phyloP scores from a whole-genome alignment of 2,329 filamentous ascomycete species.

The Pseudopithomyces chartarum region DNA sequence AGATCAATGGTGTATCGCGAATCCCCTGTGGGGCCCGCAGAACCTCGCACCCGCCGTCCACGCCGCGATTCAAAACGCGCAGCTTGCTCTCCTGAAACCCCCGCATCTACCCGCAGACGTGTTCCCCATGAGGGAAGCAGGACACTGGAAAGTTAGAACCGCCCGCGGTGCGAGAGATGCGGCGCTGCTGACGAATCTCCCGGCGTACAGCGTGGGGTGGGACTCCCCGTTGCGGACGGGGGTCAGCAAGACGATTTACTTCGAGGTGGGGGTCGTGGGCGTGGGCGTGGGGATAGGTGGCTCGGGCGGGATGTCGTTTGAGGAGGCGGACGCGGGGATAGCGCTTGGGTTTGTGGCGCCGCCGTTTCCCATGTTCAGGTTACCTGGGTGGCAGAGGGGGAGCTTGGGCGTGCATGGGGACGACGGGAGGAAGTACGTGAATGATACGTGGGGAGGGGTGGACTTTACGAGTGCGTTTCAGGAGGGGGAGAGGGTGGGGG shows the following conservation, averaged over 20 bases:
- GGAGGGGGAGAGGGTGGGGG: conserved; percentile 69
- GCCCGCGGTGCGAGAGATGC: conserved; percentile 58
- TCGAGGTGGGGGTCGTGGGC: conserved; percentile 64
- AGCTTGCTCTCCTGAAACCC: conserved; percentile 51
- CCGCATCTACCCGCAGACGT: conserved; percentile 44
- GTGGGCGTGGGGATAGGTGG: too few relatives aligned
- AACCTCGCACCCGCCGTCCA: conserved; percentile 54
- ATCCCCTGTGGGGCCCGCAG: conserved; percentile 63
- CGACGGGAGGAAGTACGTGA: conserved; percentile 76
- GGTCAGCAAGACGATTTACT: conserved; percentile 67
- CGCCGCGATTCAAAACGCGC: conserved; percentile 56
- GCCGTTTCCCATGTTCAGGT: conserved; percentile 76
- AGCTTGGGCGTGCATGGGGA: conserved; percentile 79
- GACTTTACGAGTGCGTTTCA: conserved; percentile 69
- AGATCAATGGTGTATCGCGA: conserved; percentile 66
- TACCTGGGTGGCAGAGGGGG: conserved; percentile 81
- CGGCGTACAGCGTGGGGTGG: conserved; percentile 66
- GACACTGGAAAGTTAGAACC: conserved; percentile 51
- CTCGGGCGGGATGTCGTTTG: conserved; percentile 45
- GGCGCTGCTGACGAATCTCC: conserved; percentile 69
- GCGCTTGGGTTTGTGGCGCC: conserved; percentile 73
- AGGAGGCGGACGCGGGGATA: conserved; percentile 58
- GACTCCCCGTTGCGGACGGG: conserved; percentile 63
- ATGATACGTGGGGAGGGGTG: conserved; percentile 74
- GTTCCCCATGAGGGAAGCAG: conserved; percentile 51